A percentile compares a stretch with the other conserved stretches of the same genome.
Evolutionary conservation across 2,329 filamentous ascomycete genomes (phyloP).

Genomic region (Penicillium capsulatum): DNA sequence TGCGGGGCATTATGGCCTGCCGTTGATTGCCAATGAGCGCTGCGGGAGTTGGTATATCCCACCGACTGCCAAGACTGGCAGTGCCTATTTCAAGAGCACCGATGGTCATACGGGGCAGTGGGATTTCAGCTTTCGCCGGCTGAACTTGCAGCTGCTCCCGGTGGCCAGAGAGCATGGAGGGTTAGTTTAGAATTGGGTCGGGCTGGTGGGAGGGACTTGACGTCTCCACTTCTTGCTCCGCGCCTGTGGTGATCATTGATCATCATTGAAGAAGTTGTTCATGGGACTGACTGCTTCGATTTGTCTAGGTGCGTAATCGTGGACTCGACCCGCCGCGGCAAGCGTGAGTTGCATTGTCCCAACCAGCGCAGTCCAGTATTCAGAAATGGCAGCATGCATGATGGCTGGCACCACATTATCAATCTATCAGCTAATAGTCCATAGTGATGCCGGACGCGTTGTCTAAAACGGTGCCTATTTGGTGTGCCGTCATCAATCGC

Average conservation of each 20-base stretch:
- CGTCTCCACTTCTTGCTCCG: too few relatives aligned
- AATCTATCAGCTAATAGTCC: slow-evolving; percentile 3
- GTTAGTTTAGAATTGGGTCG: slow-evolving; percentile 38
- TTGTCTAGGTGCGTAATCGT: slow-evolving; percentile 63
- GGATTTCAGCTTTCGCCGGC: slow-evolving; percentile 77
- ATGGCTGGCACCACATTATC: slow-evolving; percentile 17
- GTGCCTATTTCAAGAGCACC: slow-evolving; percentile 96
- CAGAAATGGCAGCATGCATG: slow-evolving; percentile 6
- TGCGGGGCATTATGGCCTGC: slow-evolving; percentile 50
- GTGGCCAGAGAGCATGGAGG: slow-evolving; percentile 64
- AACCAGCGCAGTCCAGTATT: slow-evolving; percentile 1
- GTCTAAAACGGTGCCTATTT: slow-evolving; percentile 89
- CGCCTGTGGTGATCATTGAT: too few relatives aligned
- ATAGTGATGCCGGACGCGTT: slow-evolving; percentile 86
- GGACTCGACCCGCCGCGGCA: slow-evolving; percentile 87
- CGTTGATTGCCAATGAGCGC: slow-evolving; percentile 85
- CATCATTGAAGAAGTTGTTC: too few relatives aligned
- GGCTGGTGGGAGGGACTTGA: not conserved
- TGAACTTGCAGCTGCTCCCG: slow-evolving; percentile 78
- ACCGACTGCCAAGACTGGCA: slow-evolving; percentile 60
- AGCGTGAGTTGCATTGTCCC: slow-evolving; percentile 53
- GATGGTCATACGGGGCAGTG: slow-evolving; percentile 90
- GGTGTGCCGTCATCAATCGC: slow-evolving; percentile 82
- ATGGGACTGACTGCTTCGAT: slow-evolving; percentile 5
- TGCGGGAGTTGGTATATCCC: slow-evolving; percentile 94